Percentiles rank a stretch among this genome's conserved stretches.
These are phyloP conservation scores for Pugionium dolabratum DNA, from an alignment of 345 rosid species.

Conservation along the genomic window DNA sequence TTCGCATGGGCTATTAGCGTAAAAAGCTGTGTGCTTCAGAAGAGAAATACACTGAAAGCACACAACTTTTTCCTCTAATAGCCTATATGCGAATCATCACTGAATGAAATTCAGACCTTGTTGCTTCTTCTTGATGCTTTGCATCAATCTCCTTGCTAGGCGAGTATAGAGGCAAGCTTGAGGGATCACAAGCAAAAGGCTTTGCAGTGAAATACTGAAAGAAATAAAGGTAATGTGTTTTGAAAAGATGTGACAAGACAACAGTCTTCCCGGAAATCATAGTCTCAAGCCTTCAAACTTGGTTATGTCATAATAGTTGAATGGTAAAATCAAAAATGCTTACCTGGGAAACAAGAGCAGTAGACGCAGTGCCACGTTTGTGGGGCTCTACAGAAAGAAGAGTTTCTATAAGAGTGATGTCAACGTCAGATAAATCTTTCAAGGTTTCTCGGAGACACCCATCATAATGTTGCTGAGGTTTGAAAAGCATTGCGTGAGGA, in stretches of 20 bases:
- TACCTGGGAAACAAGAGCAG: constrained; percentile 93
- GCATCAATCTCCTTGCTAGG: constrained; percentile 98
- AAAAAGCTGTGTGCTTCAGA: not conserved
- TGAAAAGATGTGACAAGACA: constrained; percentile 6
- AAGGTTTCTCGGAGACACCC: constrained; percentile 71
- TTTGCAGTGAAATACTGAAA: constrained; percentile 75
- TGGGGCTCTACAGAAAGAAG: constrained; percentile 85
- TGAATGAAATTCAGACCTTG: constrained; percentile 52
- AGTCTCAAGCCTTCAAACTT: constrained; percentile 9
- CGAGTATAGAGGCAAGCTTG: constrained; percentile 83
- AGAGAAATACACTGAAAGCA: no score
- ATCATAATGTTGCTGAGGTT: constrained; percentile 89
- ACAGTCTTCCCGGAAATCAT: not conserved
- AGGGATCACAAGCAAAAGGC: constrained; percentile 93
- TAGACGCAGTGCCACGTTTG: constrained; percentile 82
- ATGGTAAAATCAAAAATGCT: not conserved
- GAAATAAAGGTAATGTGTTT: constrained; percentile 1
- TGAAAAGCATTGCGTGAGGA: constrained; percentile 87
- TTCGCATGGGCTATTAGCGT: not conserved
- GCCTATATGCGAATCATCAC: no score
- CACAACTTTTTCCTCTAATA: no score
- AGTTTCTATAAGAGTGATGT: constrained; percentile 68
- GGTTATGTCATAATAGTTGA: not conserved
- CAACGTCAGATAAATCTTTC: constrained; percentile 54
- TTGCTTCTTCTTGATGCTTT: constrained; percentile 72